Percentiles rank a stretch among this genome's conserved stretches.
Conservation (phyloP, 2,329 filamentous ascomycete species). For the Plectosphaerella plurivora region DNA sequence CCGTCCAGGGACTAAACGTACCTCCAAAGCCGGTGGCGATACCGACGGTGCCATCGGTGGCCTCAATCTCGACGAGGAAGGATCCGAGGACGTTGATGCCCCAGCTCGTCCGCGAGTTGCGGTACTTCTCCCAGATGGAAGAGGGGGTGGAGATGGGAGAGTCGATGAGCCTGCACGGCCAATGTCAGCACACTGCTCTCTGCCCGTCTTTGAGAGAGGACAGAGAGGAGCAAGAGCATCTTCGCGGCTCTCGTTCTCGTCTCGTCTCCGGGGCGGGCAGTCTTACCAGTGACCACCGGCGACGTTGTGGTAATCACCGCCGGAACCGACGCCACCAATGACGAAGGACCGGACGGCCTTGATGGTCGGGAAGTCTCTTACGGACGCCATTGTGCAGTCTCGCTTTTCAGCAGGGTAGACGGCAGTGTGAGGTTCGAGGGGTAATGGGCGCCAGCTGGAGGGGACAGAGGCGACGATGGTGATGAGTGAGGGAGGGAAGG, state of each 20-base stretch:
- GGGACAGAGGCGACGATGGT: not conserved
- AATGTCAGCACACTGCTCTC: slow-evolving; percentile 26
- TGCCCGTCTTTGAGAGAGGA: not conserved
- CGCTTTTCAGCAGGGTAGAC: not conserved
- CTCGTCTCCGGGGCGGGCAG: not conserved
- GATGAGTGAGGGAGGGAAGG: not conserved
- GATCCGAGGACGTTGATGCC: slow-evolving; percentile 94
- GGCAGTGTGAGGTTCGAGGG: slow-evolving; percentile 4
- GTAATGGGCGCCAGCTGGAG: slow-evolving; percentile 5
- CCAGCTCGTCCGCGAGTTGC: slow-evolving; percentile 84
- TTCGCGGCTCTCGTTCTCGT: not conserved
- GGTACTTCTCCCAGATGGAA: slow-evolving; percentile 84
- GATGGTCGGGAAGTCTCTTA: slow-evolving; percentile 65
- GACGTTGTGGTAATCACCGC: slow-evolving; percentile 90
- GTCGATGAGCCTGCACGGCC: slow-evolving; percentile 75
- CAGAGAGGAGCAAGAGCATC: too few relatives aligned
- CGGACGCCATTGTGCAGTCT: slow-evolving; percentile 36
- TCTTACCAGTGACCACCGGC: slow-evolving; percentile 63
- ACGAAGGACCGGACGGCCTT: slow-evolving; percentile 71
- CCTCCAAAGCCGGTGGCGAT: slow-evolving; percentile 92
- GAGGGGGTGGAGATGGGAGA: slow-evolving; percentile 89
- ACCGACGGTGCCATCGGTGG: slow-evolving; percentile 84
- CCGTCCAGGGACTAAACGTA: slow-evolving; percentile 20
- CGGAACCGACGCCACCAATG: slow-evolving; percentile 56
- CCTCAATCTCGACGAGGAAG: slow-evolving; percentile 86